Evolutionary conservation across 805 yeast species (phyloP).

Genomic region (Sugiyamaella smithiae): DNA sequence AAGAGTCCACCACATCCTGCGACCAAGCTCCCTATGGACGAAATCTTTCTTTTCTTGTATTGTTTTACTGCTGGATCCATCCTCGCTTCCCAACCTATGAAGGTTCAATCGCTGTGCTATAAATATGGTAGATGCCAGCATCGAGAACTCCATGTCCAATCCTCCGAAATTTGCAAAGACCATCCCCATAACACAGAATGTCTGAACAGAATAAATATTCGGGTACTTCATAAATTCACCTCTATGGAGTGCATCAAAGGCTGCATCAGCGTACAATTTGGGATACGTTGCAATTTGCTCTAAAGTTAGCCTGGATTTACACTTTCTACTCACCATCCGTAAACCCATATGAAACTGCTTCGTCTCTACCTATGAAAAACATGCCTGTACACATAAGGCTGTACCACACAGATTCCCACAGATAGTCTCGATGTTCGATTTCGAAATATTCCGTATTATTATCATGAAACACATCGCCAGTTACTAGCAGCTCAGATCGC

Average conservation of each 20-base stretch:
- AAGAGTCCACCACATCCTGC: background rate
- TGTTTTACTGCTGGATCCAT: background rate
- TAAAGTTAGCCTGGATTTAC: background rate
- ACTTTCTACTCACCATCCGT: background rate
- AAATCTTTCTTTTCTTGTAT: background rate
- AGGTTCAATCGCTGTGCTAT: background rate
- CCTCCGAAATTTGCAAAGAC: background rate
- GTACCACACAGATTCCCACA: background rate
- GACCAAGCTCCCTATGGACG: background rate
- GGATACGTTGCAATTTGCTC: background rate
- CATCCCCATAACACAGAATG: background rate
- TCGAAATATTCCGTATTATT: background rate
- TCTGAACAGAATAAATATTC: background rate
- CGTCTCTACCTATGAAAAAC: background rate
- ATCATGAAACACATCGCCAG: background rate
- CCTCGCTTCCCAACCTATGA: background rate
- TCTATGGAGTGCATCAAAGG: background rate
- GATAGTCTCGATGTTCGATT: background rate
- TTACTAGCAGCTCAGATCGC: background rate
- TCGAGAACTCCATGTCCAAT: background rate
- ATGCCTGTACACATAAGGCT: background rate
- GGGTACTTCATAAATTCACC: background rate
- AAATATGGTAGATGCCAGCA: background rate
- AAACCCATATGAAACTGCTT: background rate
- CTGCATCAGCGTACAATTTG: background rate